Conservation (phyloP, 768 basidiomycete species). For the Cystobasidium onofrii region DNA sequence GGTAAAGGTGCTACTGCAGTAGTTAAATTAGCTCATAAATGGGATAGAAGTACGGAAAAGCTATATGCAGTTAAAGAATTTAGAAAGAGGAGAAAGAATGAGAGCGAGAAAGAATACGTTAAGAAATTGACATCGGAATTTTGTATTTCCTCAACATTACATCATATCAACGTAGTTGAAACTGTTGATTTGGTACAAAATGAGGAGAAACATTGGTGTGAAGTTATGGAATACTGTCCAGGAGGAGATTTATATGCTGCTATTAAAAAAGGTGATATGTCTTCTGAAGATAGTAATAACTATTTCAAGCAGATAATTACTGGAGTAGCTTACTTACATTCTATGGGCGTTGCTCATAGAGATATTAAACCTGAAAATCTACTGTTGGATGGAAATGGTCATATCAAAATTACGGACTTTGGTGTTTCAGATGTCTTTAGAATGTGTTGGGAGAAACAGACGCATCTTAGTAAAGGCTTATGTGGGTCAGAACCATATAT, state of each 20-base stretch:
- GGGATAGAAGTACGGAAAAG: constrained; percentile 84
- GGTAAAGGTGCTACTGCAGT: constrained; percentile 98
- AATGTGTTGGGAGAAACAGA: constrained; percentile 92
- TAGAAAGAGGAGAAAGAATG: constrained; percentile 93
- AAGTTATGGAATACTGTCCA: constrained; percentile 95
- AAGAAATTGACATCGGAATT: constrained; percentile 99
- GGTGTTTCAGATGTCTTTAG: constrained; percentile 98
- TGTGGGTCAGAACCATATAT: constrained; percentile 99
- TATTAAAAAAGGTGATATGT: constrained; percentile 94
- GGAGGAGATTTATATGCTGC: constrained; percentile 97
- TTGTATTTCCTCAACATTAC: constrained; percentile 88
- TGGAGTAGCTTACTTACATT: constrained; percentile 83
- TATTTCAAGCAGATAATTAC: constrained; percentile 94
- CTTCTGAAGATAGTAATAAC: constrained; percentile 84
- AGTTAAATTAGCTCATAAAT: constrained; percentile 93
- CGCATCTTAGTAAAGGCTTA: constrained; percentile 92
- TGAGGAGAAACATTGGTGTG: constrained; percentile 92
- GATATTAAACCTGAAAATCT: constrained; percentile 98
- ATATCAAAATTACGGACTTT: constrained; percentile 96
- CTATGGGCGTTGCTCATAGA: constrained; percentile 93
- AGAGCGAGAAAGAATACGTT: constrained; percentile 97
- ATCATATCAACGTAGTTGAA: constrained; percentile 76
- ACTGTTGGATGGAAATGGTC: constrained; percentile 83
- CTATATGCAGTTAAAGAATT: constrained; percentile 99
- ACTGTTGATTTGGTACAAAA: constrained; percentile 99